Evolutionary conservation across 352 stramenopile species (phyloP), one percentile per base, ranked within the genome.

Genomic region (Phytophthora pini): DNA sequence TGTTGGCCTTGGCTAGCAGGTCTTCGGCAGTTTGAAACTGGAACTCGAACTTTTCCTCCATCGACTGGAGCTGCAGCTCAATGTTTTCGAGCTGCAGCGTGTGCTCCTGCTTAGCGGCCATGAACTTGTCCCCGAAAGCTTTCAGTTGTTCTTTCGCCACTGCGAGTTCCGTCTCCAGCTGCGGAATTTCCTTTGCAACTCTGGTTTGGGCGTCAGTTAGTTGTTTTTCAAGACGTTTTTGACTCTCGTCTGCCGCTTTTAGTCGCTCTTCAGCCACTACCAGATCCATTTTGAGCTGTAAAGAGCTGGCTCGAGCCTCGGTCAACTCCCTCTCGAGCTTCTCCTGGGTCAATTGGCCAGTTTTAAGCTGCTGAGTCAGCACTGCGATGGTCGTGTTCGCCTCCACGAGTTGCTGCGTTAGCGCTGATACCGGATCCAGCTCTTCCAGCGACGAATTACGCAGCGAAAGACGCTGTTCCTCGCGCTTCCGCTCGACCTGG

Each of bases 151-250:
- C 46, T 29, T 43, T 56, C n/a, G 52, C 52, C 13, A 59, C 39
- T n/a, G 52, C 52, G 36, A 64, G 56, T n/a, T 56, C 56, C n/a
- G 24, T 48, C 38, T 57, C 56, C 15, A 64, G 46, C 5, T 51
- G 45, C 38, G 56, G 56, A 13, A 59, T 29, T 7, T 59, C 52
- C 10, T 31, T 40, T 0, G 40, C 29, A 24, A 52, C 29, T 56
- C 26, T 48, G 17, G n/a, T 20, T 50, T 57, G 45, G n/a, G 17
- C 17, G 10, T 64, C 56, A 7, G n/a, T 29, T 12, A 51, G 4
- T 22, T 64, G 45, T 20, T 57, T 56, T 24, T 64, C 45, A n/a
- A 64, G 46, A 12, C 45, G 45, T 7, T 4, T 17, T 57, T 45
- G 32, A 9, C n/a, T 64, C 27, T 56, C 46, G 3, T 64, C 22